Percentiles rank a stretch among this genome's conserved stretches.
These are phyloP conservation scores for Apodospora peruviana DNA, from an alignment of 495 filamentous ascomycete genomes.

Conservation along the genomic window DNA sequence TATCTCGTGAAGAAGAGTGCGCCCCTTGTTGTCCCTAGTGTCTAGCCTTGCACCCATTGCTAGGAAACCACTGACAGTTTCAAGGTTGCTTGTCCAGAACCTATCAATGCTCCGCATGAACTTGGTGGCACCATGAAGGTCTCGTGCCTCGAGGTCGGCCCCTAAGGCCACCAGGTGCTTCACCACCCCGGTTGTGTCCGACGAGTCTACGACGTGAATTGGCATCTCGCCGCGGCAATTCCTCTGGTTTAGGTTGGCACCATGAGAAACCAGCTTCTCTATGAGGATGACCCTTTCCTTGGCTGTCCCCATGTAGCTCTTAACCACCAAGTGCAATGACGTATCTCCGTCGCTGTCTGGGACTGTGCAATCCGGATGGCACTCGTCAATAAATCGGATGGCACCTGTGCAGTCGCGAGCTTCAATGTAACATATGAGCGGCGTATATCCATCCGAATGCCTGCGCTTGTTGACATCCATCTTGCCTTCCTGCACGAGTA, in stretches of 20 bases:
- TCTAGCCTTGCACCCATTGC: slow-evolving; percentile 4
- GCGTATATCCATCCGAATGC: slow-evolving; percentile 11
- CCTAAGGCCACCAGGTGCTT: slow-evolving; percentile 7
- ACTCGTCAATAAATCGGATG: slow-evolving; percentile 8
- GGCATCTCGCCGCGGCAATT: slow-evolving; percentile 5
- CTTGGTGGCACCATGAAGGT: slow-evolving; percentile 12
- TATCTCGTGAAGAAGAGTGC: too few species aligned
- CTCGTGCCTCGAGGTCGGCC: slow-evolving; percentile 17
- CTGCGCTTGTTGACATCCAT: slow-evolving; percentile 16
- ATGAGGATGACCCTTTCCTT: neutral
- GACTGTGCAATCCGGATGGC: slow-evolving; percentile 10
- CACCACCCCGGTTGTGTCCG: neutral
- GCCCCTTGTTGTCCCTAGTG: slow-evolving; percentile 7
- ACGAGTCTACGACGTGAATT: slow-evolving; percentile 4
- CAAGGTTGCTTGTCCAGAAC: neutral
- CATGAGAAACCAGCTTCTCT: slow-evolving; percentile 1
- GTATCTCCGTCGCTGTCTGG: slow-evolving; percentile 14
- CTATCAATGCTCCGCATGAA: neutral
- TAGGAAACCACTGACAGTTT: neutral
- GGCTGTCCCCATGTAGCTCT: neutral
- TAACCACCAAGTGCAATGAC: slow-evolving; percentile 7
- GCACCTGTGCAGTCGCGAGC: neutral
- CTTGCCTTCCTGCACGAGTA: slow-evolving; percentile 15
- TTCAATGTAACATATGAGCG: slow-evolving; percentile 3
- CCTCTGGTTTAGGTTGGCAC: slow-evolving; percentile 4